Conservation (phyloP, 352 stramenopile species). For the Pythium folliculosum region DNA sequence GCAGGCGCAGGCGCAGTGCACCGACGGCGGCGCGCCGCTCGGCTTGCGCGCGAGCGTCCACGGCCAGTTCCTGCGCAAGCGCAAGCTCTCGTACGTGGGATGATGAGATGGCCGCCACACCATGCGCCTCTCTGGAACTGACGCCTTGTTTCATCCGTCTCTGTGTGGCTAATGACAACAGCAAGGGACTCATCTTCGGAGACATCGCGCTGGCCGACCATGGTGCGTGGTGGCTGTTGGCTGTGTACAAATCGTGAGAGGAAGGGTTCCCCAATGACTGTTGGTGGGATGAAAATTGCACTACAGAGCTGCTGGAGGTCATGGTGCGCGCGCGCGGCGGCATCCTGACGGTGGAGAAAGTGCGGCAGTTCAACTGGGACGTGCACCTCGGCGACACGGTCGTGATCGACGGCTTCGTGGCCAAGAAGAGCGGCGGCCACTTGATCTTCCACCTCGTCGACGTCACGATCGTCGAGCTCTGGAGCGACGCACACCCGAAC, state of each 20-base stretch:
- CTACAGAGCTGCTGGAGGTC: slow-evolving; percentile 69
- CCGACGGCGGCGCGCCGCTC: not conserved
- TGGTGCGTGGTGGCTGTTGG: slow-evolving; percentile 30
- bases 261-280: not conserved
- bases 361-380: slow-evolving; percentile 80
- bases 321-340: slow-evolving; percentile 75
- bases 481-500: slow-evolving; percentile 50
- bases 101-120: not conserved
- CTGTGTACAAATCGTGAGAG: not conserved
- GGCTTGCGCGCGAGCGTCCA: slow-evolving; percentile 40
- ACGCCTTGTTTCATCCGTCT: slow-evolving; percentile 3
- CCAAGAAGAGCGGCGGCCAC: slow-evolving; percentile 43
- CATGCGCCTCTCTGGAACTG: not conserved
- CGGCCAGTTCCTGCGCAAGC: slow-evolving; percentile 77
- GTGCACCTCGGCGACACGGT: slow-evolving; percentile 76
- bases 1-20: not conserved
- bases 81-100: slow-evolving; percentile 68
- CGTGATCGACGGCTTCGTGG: slow-evolving; percentile 40
- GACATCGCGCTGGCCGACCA: slow-evolving; percentile 73
- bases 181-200: slow-evolving; percentile 81
- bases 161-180: slow-evolving; percentile 21
- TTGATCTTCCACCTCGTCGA: slow-evolving; percentile 60
- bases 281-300: not conserved
- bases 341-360: slow-evolving; percentile 54
- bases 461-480: slow-evolving; percentile 56